Percentiles rank a stretch among this genome's conserved stretches.
phyloP scores from a whole-genome alignment of 2,329 filamentous ascomycete species.

The Aspergillus pseudonomiae region DNA sequence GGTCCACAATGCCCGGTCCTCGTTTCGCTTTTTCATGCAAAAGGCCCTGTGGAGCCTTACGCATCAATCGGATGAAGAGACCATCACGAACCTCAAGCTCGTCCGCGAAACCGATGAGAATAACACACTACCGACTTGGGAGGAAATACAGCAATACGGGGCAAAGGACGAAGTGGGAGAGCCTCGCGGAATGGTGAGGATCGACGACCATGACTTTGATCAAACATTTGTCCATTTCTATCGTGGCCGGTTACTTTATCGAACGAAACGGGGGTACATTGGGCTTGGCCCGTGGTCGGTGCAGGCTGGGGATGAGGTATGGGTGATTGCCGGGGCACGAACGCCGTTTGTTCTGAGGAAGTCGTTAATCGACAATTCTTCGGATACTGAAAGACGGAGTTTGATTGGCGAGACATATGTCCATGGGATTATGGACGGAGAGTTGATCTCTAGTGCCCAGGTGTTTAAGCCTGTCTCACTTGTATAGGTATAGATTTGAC shows the following conservation, averaged over 20 bases:
- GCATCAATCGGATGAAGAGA: not conserved
- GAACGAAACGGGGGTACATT: not conserved
- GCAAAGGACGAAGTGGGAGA: not conserved
- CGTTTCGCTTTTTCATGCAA: not conserved
- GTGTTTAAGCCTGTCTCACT: not conserved
- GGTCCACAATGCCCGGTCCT: not conserved
- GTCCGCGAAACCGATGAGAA: not conserved
- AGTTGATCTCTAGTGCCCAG: not conserved
- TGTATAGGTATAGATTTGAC: not conserved
- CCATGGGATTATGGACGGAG: not conserved
- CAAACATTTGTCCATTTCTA: not conserved
- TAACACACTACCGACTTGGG: not conserved
- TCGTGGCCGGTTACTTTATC: not conserved
- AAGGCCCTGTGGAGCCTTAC: not conserved
- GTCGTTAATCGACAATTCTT: not conserved
- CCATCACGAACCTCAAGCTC: not conserved
- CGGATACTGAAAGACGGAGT: not conserved
- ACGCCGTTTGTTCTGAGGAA: not conserved
- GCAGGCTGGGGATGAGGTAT: not conserved
- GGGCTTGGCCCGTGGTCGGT: not conserved
- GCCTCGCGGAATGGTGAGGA: not conserved
- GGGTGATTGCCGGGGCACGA: not conserved
- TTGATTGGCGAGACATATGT: not conserved
- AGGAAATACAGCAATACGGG: not conserved
- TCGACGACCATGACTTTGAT: not conserved